Conservation (phyloP, 352 stramenopile species). For the Phytophthora constricta region DNA sequence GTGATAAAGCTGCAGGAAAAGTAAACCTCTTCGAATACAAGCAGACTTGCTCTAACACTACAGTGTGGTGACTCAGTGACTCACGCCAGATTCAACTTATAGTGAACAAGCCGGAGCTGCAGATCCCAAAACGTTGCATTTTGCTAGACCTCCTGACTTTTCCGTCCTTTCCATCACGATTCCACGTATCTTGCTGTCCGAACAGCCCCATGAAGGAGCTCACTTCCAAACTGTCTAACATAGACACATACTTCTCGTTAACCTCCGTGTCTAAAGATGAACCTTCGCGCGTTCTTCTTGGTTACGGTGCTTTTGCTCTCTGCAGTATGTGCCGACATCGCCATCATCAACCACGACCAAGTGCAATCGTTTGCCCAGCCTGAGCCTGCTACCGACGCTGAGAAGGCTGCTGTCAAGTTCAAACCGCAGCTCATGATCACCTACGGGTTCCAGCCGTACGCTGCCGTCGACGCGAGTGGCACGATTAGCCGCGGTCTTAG, state of each 20-base stretch:
- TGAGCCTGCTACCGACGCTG: constrained; percentile 6
- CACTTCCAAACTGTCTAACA: neutral
- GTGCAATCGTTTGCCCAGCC: constrained; percentile 26
- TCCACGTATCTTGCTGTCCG: neutral
- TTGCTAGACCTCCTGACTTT: neutral
- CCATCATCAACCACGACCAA: constrained; percentile 33
- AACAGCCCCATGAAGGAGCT: neutral
- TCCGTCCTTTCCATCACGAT: neutral
- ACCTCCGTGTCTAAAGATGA: constrained; percentile 10
- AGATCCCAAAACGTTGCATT: neutral
- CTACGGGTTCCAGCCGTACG: constrained; percentile 44
- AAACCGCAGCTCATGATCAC: constrained; percentile 31
- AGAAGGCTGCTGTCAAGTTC: constrained; percentile 22
- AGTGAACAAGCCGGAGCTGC: neutral
- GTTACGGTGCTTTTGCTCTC: constrained; percentile 12
- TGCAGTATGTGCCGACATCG: constrained; percentile 9
- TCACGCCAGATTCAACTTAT: no score
- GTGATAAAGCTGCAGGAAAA: no score
- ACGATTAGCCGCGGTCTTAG: constrained; percentile 40
- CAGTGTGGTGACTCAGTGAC: neutral
- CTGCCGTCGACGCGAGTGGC: constrained; percentile 34
- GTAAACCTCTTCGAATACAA: no score
- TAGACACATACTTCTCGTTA: neutral
- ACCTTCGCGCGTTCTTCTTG: constrained; percentile 24
- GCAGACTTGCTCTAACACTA: neutral